Conservation (phyloP, 2,329 filamentous ascomycete species). For the Clonostachys rhizophaga region DNA sequence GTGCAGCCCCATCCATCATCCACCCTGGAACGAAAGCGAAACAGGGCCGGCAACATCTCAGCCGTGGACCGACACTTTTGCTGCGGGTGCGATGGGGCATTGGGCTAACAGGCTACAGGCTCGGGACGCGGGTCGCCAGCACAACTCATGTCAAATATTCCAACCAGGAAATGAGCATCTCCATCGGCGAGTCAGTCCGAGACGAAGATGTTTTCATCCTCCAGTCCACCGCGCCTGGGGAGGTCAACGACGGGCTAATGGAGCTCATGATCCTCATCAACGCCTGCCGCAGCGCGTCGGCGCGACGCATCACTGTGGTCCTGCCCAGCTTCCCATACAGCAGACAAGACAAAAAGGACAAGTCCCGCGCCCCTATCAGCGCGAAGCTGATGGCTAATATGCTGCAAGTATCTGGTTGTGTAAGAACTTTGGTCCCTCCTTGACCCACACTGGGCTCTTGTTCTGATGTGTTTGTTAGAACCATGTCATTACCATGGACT, state of each 20-base stretch:
- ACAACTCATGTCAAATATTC: constrained; percentile 80
- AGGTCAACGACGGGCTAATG: constrained; percentile 98
- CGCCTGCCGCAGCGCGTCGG: constrained; percentile 67
- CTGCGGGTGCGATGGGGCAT: too few species aligned
- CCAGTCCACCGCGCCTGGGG: constrained; percentile 89
- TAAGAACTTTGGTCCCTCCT: constrained; percentile 13
- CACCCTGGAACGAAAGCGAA: too few species aligned
- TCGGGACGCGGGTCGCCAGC: constrained; percentile 74
- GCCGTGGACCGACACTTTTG: too few species aligned
- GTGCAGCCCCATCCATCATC: constrained; percentile 5
- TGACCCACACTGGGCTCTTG: neutral
- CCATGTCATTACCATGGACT: constrained; percentile 85
- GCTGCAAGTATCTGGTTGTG: constrained; percentile 87
- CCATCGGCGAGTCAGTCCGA: constrained; percentile 90
- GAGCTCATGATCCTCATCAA: constrained; percentile 98
- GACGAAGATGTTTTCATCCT: constrained; percentile 99
- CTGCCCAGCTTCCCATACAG: constrained; percentile 97
- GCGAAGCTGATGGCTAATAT: constrained; percentile 97
- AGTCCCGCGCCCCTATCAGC: constrained; percentile 89
- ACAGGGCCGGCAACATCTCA: too few species aligned
- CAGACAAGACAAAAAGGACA: constrained; percentile 95
- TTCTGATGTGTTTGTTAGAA: constrained; percentile 15
- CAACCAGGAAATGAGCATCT: constrained; percentile 84
- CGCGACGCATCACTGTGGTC: constrained; percentile 89
- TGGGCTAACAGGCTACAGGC: constrained; percentile 33